Evolutionary conservation across 768 basidiomycete genomes (phyloP).

Genomic region (Jaapia argillacea): DNA sequence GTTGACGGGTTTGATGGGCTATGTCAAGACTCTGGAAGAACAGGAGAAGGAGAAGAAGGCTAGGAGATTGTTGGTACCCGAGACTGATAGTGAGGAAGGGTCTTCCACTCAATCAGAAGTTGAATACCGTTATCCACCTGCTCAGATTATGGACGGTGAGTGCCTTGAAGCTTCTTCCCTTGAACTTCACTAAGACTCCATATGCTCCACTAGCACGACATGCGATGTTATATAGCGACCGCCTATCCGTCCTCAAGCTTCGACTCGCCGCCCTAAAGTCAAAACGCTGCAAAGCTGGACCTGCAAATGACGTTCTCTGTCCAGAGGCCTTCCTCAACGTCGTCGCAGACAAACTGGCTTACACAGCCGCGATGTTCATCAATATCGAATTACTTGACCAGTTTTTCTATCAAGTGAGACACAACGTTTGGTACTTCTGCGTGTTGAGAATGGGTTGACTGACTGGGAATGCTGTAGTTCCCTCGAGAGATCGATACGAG

Average conservation of each 20-base stretch:
- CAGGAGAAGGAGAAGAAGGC: conserved; percentile 55
- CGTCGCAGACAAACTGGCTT: conserved; percentile 92
- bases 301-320: conserved; percentile 83
- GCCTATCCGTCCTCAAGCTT: conserved; percentile 74
- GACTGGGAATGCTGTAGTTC: conserved; percentile 44
- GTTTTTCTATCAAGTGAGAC: conserved; percentile 92
- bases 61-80: conserved; percentile 28
- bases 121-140: conserved; percentile 86
- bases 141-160: conserved; percentile 86
- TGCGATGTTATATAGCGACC: conserved; percentile 80
- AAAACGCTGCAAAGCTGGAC: conserved; percentile 80
- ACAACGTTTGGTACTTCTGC: neutral
- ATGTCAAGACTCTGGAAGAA: conserved; percentile 78
- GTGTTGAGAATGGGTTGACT: neutral
- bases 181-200: conserved; percentile 3
- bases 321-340: conserved; percentile 96
- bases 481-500: conserved; percentile 96
- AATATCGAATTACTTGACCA: conserved; percentile 97
- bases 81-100: conserved; percentile 23
- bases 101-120: conserved; percentile 35
- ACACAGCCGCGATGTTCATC: conserved; percentile 97
- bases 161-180: neutral
- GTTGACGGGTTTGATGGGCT: conserved; percentile 63
- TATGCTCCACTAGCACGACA: too few relatives aligned
- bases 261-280: conserved; percentile 82